Base-by-base conservation (phyloP, 2,329 filamentous ascomycete genomes). In the Huntiella bhutanensis region DNA sequence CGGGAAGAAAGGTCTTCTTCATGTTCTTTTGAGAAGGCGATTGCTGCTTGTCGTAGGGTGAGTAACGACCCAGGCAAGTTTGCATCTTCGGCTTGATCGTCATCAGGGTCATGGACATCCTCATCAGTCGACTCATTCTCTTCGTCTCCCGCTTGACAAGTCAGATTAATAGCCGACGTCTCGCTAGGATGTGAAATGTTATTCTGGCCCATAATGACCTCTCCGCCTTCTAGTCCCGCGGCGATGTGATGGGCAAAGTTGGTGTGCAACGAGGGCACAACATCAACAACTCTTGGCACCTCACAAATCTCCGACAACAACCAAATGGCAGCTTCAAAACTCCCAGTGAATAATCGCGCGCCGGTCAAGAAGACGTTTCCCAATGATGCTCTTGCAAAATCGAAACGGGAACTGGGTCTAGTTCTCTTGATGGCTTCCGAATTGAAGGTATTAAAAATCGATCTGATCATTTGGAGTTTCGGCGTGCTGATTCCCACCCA, bases 161-260 rank as follows among this genome's bases (percentile, higher is more conserved):
- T 59, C 0, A 61, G 57, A 1, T 59, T 58, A n/a, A 49, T 49
- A 2, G 60, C 57, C 0, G 77, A 82, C 0, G 77, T 76, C 35
- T 70, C 75, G 38, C 76, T 79, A 0, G 86, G 86, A 55, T 94
- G 87, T 1, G 80, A 87, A 54, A 94, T 94, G 57, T 83, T 81
- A 59, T 95, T 95, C 59, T 96, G 91, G 0, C 88, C 88, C 0
- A 82, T 82, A 54, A 96, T 92, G 19, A 80, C 65, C 0, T 74
- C 76, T 5, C 82, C 85, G 58, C 94, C 75, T 13, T 68, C 66
- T 0, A 96, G 69, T 0, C 82, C 80, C 2, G 86, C 88, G 4
- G 82, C 85, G 53, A 96, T 96, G 61, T 96, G 88, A 56, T 93
- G 83, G 0, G 84, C 84, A 64, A 95, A 95, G 60, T 94, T 96